Conservation (phyloP, 306 rosid species). For the Acacia acuminata region DNA sequence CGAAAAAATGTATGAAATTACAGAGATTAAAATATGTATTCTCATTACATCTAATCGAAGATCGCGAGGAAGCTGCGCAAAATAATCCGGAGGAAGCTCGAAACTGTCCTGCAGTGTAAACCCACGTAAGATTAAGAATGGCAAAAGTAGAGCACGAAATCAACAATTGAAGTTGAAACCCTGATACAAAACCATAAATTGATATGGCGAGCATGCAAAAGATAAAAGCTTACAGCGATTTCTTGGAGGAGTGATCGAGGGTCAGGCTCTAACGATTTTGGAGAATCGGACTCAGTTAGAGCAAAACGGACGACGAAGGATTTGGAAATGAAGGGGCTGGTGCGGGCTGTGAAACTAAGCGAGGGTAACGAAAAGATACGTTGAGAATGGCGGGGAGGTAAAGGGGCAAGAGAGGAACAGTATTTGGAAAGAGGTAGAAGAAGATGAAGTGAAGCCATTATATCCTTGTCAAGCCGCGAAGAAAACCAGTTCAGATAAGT, state of each 20-base stretch:
- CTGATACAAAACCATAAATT: neutral
- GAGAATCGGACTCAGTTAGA: constrained; percentile 70
- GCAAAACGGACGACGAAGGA: constrained; percentile 52
- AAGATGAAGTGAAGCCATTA: constrained; percentile 61
- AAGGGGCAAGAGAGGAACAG: constrained; percentile 36
- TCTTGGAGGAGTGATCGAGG: constrained; percentile 61
- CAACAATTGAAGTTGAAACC: neutral
- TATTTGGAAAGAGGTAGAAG: constrained; percentile 40
- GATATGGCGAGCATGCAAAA: constrained; percentile 13
- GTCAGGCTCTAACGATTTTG: constrained; percentile 59
- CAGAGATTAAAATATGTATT: neutral
- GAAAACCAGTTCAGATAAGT: neutral
- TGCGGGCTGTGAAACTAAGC: constrained; percentile 33
- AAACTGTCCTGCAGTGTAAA: constrained; percentile 62
- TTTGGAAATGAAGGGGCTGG: constrained; percentile 28
- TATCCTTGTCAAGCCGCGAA: constrained; percentile 8
- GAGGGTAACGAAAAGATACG: constrained; percentile 37
- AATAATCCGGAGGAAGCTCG: constrained; percentile 83
- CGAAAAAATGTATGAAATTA: neutral
- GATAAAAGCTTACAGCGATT: constrained; percentile 53
- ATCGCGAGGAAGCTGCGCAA: constrained; percentile 74
- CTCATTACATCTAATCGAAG: constrained; percentile 82
- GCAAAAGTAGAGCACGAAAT: neutral
- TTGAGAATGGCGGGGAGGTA: constrained; percentile 35
- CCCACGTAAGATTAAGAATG: neutral